These are phyloP conservation scores for Balakata baccata DNA, from an alignment of 345 rosid genomes.

Conservation along the genomic window DNA sequence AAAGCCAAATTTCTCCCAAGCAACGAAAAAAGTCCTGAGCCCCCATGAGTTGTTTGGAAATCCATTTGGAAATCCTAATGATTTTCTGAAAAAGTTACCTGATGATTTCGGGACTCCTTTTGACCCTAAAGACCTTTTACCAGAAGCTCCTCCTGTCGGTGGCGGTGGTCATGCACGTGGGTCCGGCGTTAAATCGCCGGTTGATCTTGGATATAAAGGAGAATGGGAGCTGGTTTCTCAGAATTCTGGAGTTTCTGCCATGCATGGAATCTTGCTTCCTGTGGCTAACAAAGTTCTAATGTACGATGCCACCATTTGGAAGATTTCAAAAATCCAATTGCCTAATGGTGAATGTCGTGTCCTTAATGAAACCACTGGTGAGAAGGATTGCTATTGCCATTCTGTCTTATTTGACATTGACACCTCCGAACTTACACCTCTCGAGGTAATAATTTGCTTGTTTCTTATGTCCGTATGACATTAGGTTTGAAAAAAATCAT, in stretches of 20 bases:
- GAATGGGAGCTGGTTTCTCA: slow-evolving; percentile 49
- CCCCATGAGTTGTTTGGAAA: slow-evolving; percentile 28
- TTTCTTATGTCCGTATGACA: no score
- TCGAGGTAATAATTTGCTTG: slow-evolving; percentile 29
- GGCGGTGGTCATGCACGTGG: no score
- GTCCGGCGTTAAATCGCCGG: neutral
- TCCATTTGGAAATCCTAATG: slow-evolving; percentile 27
- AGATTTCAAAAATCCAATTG: slow-evolving; percentile 42
- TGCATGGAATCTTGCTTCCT: slow-evolving; percentile 75
- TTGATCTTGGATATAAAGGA: slow-evolving; percentile 34
- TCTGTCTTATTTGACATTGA: slow-evolving; percentile 53
- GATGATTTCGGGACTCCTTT: slow-evolving; percentile 18
- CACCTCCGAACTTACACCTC: slow-evolving; percentile 42
- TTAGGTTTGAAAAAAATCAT: no score
- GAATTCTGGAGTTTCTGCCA: slow-evolving; percentile 78
- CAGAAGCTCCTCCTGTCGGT: neutral
- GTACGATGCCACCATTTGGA: slow-evolving; percentile 76
- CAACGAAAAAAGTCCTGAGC: slow-evolving; percentile 5
- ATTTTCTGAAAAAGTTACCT: neutral
- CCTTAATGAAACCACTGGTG: slow-evolving; percentile 22
- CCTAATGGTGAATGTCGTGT: slow-evolving; percentile 43
- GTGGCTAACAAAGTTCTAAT: slow-evolving; percentile 49
- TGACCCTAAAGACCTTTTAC: neutral
- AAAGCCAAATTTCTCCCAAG: neutral
- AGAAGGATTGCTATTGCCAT: slow-evolving; percentile 66